Conservation (phyloP, 2,329 filamentous ascomycete species). For the Colletotrichum viniferum region DNA sequence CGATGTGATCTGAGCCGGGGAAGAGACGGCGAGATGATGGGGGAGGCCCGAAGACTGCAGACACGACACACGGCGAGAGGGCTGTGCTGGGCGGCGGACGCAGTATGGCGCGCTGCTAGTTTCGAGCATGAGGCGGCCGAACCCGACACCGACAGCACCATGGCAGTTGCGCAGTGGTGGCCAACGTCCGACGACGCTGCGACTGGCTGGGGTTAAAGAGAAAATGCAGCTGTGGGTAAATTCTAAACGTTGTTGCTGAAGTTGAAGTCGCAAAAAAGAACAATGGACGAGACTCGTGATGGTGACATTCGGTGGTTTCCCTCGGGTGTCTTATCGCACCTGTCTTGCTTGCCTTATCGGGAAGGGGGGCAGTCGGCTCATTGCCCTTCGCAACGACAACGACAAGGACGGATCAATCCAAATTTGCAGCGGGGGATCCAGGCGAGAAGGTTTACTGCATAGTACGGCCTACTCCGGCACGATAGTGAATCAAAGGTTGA, state of each 20-base stretch:
- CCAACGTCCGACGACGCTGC: not conserved
- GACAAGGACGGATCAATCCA: not conserved
- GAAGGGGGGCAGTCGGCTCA: not conserved
- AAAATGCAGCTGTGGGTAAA: not conserved
- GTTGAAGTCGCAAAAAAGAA: not conserved
- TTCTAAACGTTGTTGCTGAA: not conserved
- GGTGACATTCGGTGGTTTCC: not conserved
- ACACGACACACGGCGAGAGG: constrained; percentile 9
- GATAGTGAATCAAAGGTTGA: not conserved
- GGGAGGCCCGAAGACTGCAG: constrained; percentile 19
- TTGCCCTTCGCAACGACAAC: not conserved
- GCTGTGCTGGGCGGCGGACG: not conserved
- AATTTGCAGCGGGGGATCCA: not conserved
- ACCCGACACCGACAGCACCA: not conserved
- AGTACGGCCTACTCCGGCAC: not conserved
- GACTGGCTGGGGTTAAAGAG: not conserved
- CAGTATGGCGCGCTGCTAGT: constrained; percentile 4
- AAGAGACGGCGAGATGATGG: not conserved
- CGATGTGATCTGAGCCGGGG: not conserved
- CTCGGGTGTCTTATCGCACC: not conserved
- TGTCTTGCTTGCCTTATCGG: not conserved
- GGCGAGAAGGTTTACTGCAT: not conserved
- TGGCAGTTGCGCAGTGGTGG: not conserved
- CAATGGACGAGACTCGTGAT: not conserved
- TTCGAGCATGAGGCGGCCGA: not conserved